These are phyloP conservation scores for Xerocomus spinulosus DNA, from an alignment of 768 basidiomycete genomes.

Conservation along the genomic window DNA sequence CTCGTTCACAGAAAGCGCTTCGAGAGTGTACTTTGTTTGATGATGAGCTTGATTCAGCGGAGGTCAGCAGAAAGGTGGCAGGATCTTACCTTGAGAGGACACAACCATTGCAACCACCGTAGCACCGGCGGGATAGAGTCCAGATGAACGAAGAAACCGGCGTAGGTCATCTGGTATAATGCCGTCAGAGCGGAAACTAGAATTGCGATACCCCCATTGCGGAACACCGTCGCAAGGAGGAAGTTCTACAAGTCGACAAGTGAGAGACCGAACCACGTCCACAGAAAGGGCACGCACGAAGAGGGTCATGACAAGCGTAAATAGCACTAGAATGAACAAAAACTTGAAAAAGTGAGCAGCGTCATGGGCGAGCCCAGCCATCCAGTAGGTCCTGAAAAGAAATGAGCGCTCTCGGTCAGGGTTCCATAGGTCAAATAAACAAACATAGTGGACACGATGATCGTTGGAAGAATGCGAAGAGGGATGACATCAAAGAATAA, in stretches of 20 bases:
- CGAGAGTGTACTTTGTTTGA: constrained; percentile 51
- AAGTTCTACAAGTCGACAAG: constrained; percentile 61
- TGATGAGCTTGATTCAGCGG: background rate
- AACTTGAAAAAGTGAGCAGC: constrained; percentile 93
- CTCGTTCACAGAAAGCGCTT: constrained; percentile 89
- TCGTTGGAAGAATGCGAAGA: constrained; percentile 82
- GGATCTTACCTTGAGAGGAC: constrained; percentile 57
- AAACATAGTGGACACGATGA: constrained; percentile 80
- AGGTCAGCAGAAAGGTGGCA: background rate
- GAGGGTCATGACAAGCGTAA: constrained; percentile 79
- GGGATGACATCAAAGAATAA: constrained; percentile 89
- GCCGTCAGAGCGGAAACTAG: constrained; percentile 74
- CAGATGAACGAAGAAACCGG: constrained; percentile 92
- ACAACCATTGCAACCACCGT: constrained; percentile 91
- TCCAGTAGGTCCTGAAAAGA: constrained; percentile 73
- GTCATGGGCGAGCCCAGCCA: constrained; percentile 82
- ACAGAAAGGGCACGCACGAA: constrained; percentile 49
- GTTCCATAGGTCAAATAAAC: constrained; percentile 21
- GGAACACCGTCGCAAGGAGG: constrained; percentile 77
- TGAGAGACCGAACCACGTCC: background rate
- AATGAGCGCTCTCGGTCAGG: background rate
- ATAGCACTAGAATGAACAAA: constrained; percentile 82
- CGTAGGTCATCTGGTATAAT: constrained; percentile 81
- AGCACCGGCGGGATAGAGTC: constrained; percentile 82
- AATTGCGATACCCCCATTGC: constrained; percentile 87